Evolutionary conservation across 768 basidiomycete species (phyloP).

Genomic region (Scleroderma citrinum): DNA sequence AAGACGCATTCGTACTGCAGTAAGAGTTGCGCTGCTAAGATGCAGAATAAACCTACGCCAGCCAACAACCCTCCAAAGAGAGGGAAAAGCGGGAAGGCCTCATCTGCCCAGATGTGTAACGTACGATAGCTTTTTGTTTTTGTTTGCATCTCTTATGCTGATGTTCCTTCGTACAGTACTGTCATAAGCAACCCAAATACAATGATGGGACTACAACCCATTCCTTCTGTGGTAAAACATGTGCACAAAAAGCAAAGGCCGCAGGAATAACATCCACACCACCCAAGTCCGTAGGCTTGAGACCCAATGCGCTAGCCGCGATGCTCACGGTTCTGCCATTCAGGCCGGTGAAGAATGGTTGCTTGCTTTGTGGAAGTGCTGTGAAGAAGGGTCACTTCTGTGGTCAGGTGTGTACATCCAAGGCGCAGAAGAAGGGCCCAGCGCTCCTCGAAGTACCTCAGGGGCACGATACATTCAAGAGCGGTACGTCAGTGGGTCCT

Average conservation of each 20-base stretch:
- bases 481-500: constrained; percentile 37
- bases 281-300: constrained; percentile 27
- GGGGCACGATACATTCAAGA: constrained; percentile 58
- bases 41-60: constrained; percentile 23
- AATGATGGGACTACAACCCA: constrained; percentile 53
- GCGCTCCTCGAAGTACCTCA: constrained; percentile 54
- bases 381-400: constrained; percentile 65
- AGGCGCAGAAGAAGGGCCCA: constrained; percentile 50
- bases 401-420: constrained; percentile 45
- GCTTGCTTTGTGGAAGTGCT: constrained; percentile 54
- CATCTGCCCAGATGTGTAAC: constrained; percentile 40
- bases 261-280: constrained; percentile 14
- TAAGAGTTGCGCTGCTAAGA: constrained; percentile 52
- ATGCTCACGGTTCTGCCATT: constrained; percentile 27
- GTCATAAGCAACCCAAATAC: constrained; percentile 55
- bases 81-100: constrained; percentile 20
- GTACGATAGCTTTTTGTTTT: constrained; percentile 30
- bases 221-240: constrained; percentile 59
- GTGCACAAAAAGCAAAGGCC: constrained; percentile 42
- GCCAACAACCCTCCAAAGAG: constrained; percentile 21
- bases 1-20: constrained; percentile 55
- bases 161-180: constrained; percentile 36
- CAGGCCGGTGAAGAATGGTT: constrained; percentile 39
- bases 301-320: constrained; percentile 19
- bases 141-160: constrained; percentile 1